Conservation (phyloP, 352 stramenopile genomes). For the Phytophthora melonis region DNA sequence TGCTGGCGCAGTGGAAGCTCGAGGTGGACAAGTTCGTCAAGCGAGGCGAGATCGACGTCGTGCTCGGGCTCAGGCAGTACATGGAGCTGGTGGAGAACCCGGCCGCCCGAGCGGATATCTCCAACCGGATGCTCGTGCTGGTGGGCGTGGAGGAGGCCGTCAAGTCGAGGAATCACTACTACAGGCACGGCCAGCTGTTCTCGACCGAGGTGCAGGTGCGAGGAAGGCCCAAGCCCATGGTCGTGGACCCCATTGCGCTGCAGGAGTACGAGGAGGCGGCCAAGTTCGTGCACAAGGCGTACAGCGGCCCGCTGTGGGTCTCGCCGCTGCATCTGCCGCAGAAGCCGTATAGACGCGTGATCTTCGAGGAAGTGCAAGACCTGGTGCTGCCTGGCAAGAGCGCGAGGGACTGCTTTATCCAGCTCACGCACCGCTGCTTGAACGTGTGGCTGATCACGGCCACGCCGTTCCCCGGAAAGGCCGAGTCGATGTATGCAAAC, state of each 20-base stretch:
- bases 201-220: constrained; percentile 41
- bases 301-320: constrained; percentile 78
- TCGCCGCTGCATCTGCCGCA: constrained; percentile 68
- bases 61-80: constrained; percentile 70
- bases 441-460: constrained; percentile 90
- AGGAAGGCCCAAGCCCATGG: constrained; percentile 43
- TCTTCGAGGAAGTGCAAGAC: constrained; percentile 92
- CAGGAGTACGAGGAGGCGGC: constrained; percentile 77
- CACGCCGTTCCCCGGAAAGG: constrained; percentile 84
- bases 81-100: constrained; percentile 51
- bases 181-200: constrained; percentile 72
- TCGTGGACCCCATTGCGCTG: constrained; percentile 53
- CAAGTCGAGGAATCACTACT: constrained; percentile 66
- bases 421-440: constrained; percentile 76
- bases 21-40: constrained; percentile 85
- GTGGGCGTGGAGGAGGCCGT: constrained; percentile 82
- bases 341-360: constrained; percentile 78
- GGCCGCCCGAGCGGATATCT: constrained; percentile 45
- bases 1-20: constrained; percentile 83
- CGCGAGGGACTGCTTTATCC: constrained; percentile 86
- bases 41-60: constrained; percentile 72
- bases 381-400: constrained; percentile 77
- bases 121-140: constrained; percentile 85
- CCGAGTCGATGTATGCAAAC: constrained; percentile 89
- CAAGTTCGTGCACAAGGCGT: constrained; percentile 86